A percentile compares a stretch with the other conserved stretches of the same genome.
These are phyloP conservation scores for Capronia coronata DNA, from an alignment of 2,329 filamentous ascomycete species.

Conservation along the genomic window DNA sequence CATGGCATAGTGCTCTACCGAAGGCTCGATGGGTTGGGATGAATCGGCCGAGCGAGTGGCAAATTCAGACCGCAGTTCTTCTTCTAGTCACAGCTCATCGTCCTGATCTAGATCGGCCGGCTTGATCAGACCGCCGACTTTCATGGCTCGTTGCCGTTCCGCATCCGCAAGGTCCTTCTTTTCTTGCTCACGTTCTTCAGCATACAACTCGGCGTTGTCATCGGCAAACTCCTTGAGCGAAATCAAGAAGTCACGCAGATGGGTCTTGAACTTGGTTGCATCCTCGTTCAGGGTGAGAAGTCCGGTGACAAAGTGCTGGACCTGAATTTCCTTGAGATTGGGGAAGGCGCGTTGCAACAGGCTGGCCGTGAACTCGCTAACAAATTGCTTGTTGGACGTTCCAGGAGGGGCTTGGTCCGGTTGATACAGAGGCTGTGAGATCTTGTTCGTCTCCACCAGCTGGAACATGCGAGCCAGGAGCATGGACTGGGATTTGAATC, in stretches of 20 bases:
- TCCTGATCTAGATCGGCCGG: conserved; percentile 89
- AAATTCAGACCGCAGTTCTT: conserved; percentile 52
- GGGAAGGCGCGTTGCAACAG: conserved; percentile 85
- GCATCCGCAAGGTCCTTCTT: conserved; percentile 77
- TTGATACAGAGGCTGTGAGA: conserved; percentile 84
- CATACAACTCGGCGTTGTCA: conserved; percentile 89
- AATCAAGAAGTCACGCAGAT: conserved; percentile 93
- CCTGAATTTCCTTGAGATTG: conserved; percentile 85
- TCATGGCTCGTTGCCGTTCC: conserved; percentile 85
- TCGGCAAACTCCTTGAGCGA: conserved; percentile 94
- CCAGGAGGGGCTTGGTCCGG: conserved; percentile 74
- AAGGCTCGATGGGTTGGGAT: conserved; percentile 10
- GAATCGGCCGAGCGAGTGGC: conserved; percentile 13
- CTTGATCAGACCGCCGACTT: conserved; percentile 92
- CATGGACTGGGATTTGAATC: conserved; percentile 96
- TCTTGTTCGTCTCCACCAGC: conserved; percentile 83
- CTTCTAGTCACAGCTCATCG: conserved; percentile 73
- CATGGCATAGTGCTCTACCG: conserved; percentile 27
- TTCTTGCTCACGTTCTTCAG: conserved; percentile 90
- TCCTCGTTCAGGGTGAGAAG: conserved; percentile 83
- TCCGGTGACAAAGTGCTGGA: conserved; percentile 80
- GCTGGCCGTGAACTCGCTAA: conserved; percentile 78
- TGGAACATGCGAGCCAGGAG: conserved; percentile 93
- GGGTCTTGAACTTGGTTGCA: conserved; percentile 89
- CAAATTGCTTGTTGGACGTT: conserved; percentile 83